Conservation (phyloP, 202 grass and related monocot genomes). For the Zizania palustris region DNA sequence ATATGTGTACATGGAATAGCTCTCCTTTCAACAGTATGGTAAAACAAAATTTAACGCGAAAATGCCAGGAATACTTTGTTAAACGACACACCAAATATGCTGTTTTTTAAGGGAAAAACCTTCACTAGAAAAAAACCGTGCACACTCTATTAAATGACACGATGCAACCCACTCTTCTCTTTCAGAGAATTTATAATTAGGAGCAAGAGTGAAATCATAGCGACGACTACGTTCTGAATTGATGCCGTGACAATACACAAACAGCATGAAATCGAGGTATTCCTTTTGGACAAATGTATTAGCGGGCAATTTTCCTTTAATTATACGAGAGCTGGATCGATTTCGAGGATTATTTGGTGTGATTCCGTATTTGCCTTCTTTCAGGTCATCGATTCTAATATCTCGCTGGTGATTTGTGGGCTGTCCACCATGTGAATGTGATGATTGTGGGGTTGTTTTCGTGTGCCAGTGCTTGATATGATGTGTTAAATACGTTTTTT, state of each 20-base stretch:
- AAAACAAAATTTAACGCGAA: too few species aligned
- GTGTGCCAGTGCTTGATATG: conserved; percentile 46
- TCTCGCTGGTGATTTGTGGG: conserved; percentile 17
- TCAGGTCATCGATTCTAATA: background rate
- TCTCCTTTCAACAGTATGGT: too few species aligned
- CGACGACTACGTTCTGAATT: background rate
- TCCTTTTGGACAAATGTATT: background rate
- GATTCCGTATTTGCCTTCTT: conserved; percentile 16
- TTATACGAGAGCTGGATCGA: background rate
- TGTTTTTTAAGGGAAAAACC: too few species aligned
- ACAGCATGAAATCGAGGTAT: background rate
- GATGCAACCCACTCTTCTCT: background rate
- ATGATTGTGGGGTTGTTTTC: conserved; percentile 20
- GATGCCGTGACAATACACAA: background rate
- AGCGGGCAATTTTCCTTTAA: background rate
- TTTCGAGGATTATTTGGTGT: conserved; percentile 10
- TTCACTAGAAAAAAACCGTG: background rate
- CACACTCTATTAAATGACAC: background rate
- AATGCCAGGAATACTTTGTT: too few species aligned
- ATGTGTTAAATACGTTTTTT: conserved; percentile 37
- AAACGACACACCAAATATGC: too few species aligned
- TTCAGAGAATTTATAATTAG: background rate
- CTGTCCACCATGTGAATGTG: conserved; percentile 41
- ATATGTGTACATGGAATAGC: too few species aligned
- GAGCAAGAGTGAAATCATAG: background rate